Base-by-base conservation (phyloP, 1,139 yeast genomes). In the Geotrichum aggregatum region DNA sequence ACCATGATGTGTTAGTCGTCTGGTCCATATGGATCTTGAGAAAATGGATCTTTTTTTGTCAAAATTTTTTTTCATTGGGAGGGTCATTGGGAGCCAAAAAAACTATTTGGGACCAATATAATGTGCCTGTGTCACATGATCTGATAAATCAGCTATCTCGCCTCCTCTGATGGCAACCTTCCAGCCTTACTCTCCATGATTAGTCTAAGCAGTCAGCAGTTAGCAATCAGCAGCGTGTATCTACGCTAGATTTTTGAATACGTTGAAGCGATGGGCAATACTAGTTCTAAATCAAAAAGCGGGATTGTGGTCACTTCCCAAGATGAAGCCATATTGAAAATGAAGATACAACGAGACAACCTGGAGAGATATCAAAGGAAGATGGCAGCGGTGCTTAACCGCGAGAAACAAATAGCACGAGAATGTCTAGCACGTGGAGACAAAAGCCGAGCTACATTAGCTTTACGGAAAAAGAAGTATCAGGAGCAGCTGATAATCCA, bases 341-440 rank as follows among this genome's bases (percentile, higher is more conserved):
- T 92, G 63, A 92, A 92, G 65, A 75, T 85, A 43, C 97, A 94
- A 62, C 76, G 96, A 55, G 98, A 92, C 67, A 84, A 84, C 61
- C 74, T 92, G 44, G 80, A 79, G 57, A 86, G 84, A 65, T 86
- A 88, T 59, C 91, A 87, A 59, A 77, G 76, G 52, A 78, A 80
- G 57, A 76, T 89, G 42, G 73, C 73, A 41, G 67, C 69, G 0
- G 77, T 87, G 7, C 74, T 86, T 14, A 75, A 73, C 24, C 73
- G 81, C 36, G 92, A 85, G 65, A 71, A 72, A 1, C 73, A 72
- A 43, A 69, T 84, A 13, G 92, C 92, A 11, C 74, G 72, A 56
- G 74, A 76, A 59, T 81, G 85, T 18, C 63, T 86, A 8, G 63
- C 62, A n/a, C 68, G 75, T 28, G 81, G 82, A 7, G 77, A 84